These are phyloP conservation scores for Anthracocystis setariae DNA, from an alignment of 1,284 basidiomycete genomes.

Conservation along the genomic window DNA sequence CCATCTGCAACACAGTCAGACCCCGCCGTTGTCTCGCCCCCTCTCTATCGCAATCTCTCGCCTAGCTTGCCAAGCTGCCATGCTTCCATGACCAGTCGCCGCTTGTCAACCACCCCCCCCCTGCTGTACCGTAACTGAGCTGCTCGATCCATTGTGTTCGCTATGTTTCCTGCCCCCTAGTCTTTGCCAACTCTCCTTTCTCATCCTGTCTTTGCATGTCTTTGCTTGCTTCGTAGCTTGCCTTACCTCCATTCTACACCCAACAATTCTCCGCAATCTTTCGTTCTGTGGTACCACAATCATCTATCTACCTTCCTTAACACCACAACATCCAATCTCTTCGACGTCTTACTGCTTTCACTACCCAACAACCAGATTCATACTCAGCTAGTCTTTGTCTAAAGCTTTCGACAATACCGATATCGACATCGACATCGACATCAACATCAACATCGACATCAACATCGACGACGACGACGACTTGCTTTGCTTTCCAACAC, in stretches of 20 bases:
- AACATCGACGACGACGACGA: too few species aligned
- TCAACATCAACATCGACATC: too few species aligned
- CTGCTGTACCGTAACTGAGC: constrained; percentile 21
- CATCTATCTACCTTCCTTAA: constrained; percentile 1
- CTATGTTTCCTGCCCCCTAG: constrained; percentile 3
- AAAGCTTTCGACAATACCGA: background rate
- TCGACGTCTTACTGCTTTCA: background rate
- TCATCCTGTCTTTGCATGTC: constrained; percentile 1
- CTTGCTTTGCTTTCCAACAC: background rate
- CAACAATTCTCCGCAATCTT: background rate
- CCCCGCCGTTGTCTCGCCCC: constrained; percentile 14
- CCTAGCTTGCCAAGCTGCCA: constrained; percentile 4
- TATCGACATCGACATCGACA: constrained; percentile 1
- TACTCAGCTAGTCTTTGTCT: background rate
- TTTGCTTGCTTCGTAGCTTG: background rate
- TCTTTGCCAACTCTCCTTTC: constrained; percentile 4
- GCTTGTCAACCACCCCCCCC: constrained; percentile 5
- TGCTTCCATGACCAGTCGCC: constrained; percentile 7
- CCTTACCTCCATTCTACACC: background rate
- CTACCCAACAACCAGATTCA: background rate
- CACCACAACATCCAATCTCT: constrained; percentile 1
- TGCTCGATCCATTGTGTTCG: constrained; percentile 2
- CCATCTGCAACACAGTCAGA: constrained; percentile 9
- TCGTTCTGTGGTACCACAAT: constrained; percentile 4
- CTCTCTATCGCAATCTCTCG: constrained; percentile 10